Evolutionary conservation across 768 basidiomycete species (phyloP).

Genomic region (Leccinum obscurum): DNA sequence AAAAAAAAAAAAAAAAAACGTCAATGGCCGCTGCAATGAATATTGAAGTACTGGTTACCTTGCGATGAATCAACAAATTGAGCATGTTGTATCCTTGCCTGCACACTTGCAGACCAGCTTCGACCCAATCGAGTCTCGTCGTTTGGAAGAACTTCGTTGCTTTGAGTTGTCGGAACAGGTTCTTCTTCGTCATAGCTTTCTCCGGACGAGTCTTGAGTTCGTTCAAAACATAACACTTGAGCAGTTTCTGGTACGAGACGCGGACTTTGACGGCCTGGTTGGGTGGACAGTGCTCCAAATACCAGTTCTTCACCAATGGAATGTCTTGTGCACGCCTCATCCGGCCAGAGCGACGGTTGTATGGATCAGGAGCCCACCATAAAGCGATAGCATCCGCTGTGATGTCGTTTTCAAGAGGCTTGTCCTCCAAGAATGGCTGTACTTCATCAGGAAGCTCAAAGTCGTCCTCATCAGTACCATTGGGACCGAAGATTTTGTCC

Average conservation of each 20-base stretch:
- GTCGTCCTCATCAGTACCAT: constrained; percentile 80
- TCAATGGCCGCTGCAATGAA: constrained; percentile 1
- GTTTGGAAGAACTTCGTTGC: constrained; percentile 99
- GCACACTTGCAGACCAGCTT: constrained; percentile 97
- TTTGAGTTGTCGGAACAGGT: constrained; percentile 92
- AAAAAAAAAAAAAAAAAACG: too few relatives aligned
- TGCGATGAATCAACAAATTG: constrained; percentile 97
- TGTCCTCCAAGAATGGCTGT: constrained; percentile 77
- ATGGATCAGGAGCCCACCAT: constrained; percentile 56
- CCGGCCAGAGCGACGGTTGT: constrained; percentile 50
- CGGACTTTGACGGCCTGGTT: constrained; percentile 97
- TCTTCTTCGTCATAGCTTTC: constrained; percentile 98
- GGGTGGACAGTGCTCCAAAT: constrained; percentile 96
- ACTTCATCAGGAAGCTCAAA: constrained; percentile 70
- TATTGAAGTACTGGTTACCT: constrained; percentile 45
- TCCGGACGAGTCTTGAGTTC: constrained; percentile 86
- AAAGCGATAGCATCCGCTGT: constrained; percentile 96
- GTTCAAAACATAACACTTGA: constrained; percentile 95
- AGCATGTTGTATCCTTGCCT: constrained; percentile 99
- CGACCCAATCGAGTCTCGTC: constrained; percentile 97
- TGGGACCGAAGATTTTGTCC: constrained; percentile 64
- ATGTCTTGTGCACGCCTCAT: constrained; percentile 95
- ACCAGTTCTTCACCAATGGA: constrained; percentile 97
- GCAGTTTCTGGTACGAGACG: constrained; percentile 97
- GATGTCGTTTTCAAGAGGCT: constrained; percentile 81